Base-by-base conservation (phyloP, 2,329 filamentous ascomycete species). In the Epichloe amarillans region DNA sequence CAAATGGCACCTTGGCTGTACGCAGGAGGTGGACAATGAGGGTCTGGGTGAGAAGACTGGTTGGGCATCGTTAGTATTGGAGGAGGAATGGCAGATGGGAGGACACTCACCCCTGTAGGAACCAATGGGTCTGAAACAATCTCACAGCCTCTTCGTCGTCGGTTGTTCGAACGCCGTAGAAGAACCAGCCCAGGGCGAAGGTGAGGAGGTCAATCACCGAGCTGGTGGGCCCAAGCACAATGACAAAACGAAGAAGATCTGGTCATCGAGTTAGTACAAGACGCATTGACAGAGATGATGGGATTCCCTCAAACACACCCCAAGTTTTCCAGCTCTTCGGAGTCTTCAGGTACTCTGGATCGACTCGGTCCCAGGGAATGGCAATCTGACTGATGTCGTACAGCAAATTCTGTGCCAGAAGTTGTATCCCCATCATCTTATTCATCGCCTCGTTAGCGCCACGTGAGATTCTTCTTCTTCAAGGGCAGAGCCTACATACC, bases 341-440 rank as follows among this genome's bases (percentile, higher is more conserved):
- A 12, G 46, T 56, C 37, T 52, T 48, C 39, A 63, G 51, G 46
- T 62, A 62, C 21, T 62, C 61, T 6, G 54, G 45, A 40, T 63
- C 61, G 21, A 62, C 56, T 7, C 53, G 52, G 23, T 62, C 61
- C 61, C 61, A 63, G 1, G 61, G 61, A 35, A 62, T 60, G 37
- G 60, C 61, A 36, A 63, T 61, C 47, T 63, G 61, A 30, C 58
- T 60, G 26, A 63, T 53, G 47, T 63, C 60, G 54, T 62, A 63
- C 12, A 63, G 55, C 46, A 63, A 46, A 48, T 63, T 62, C 53
- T 63, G 61, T 5, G 54, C 52, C 21, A 63, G 51, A 5, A 63
- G 56, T 46, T 63, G 61, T 30, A 62, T 50, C 33, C 57, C 55
- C 10, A 55, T 47, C 60, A 63, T 63, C 50, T 58, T 58, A 35